These are phyloP conservation scores for Arachis monticola DNA, from an alignment of 331 rosid species.

Conservation along the genomic window DNA sequence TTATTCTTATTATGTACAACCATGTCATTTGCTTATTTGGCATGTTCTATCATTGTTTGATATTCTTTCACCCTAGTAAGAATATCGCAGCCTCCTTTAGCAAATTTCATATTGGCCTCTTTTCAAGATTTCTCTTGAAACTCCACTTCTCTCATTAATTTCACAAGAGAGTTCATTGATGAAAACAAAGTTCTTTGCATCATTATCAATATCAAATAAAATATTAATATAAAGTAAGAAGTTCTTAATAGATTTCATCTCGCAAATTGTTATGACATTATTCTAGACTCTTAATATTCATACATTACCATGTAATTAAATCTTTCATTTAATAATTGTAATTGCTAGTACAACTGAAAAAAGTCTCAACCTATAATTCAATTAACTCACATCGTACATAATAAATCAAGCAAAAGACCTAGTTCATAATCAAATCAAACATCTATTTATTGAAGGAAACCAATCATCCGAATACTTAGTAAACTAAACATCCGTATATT, in stretches of 20 bases:
- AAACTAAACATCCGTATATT: too few relatives aligned
- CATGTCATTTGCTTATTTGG: conserved; percentile 89
- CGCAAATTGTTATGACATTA: conserved; percentile 10
- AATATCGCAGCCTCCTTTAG: conserved; percentile 64
- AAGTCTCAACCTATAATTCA: too few relatives aligned
- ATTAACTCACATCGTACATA: too few relatives aligned
- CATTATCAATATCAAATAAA: background rate
- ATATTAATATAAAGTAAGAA: conserved; percentile 17
- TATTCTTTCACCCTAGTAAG: conserved; percentile 66
- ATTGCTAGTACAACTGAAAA: background rate
- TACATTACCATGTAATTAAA: background rate
- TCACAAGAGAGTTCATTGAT: conserved; percentile 83
- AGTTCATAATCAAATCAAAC: too few relatives aligned
- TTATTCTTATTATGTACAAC: conserved; percentile 44
- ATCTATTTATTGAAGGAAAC: too few relatives aligned
- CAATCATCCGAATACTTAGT: too few relatives aligned
- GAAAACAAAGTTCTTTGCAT: conserved; percentile 78
- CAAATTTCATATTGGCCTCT: conserved; percentile 64
- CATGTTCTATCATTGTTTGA: conserved; percentile 67
- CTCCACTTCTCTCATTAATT: conserved; percentile 79
- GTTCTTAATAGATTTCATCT: conserved; percentile 22
- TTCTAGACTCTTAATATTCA: conserved; percentile 1
- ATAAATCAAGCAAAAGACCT: too few relatives aligned
- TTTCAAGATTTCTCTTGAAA: conserved; percentile 76
- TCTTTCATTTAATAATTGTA: conserved; percentile 4